A percentile compares a stretch with the other conserved stretches of the same genome.
Evolutionary conservation across 2,329 filamentous ascomycete species (phyloP).

Genomic region (Monilinia fructicola): DNA sequence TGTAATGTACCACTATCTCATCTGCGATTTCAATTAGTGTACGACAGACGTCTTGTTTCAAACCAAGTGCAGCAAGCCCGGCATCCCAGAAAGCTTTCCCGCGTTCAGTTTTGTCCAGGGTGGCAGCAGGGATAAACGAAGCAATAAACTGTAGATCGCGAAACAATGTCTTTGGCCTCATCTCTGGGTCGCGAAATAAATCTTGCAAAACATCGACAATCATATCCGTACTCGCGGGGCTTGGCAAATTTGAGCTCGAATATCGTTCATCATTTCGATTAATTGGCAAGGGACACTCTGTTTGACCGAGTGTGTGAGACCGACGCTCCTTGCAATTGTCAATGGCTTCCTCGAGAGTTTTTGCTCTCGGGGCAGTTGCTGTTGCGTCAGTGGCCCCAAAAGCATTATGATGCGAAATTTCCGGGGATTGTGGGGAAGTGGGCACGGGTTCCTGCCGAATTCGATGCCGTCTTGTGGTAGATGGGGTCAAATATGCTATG

Average conservation of each 20-base stretch:
- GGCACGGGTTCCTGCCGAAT: slow-evolving; percentile 36
- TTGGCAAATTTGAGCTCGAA: slow-evolving; percentile 47
- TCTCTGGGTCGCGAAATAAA: slow-evolving; percentile 64
- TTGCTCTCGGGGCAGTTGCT: slow-evolving; percentile 42
- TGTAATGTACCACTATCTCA: slow-evolving; percentile 66
- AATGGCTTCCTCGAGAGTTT: slow-evolving; percentile 64
- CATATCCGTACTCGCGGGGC: slow-evolving; percentile 44
- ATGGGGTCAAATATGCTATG: slow-evolving; percentile 66
- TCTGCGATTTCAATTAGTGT: slow-evolving; percentile 67
- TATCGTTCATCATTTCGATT: slow-evolving; percentile 77
- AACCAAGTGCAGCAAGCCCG: slow-evolving; percentile 79
- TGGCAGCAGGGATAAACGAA: slow-evolving; percentile 59
- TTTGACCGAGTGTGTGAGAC: slow-evolving; percentile 53
- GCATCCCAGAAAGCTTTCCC: slow-evolving; percentile 81
- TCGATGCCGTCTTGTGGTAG: slow-evolving; percentile 42
- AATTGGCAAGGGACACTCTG: slow-evolving; percentile 64
- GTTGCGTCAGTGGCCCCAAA: slow-evolving; percentile 36
- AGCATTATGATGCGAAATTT: slow-evolving; percentile 36
- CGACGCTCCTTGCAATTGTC: slow-evolving; percentile 69
- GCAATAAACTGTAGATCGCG: slow-evolving; percentile 76
- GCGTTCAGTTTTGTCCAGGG: slow-evolving; percentile 61
- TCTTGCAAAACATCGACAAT: slow-evolving; percentile 66
- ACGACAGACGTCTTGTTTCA: slow-evolving; percentile 79
- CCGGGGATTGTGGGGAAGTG: slow-evolving; percentile 59
- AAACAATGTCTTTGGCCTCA: slow-evolving; percentile 78